phyloP scores from a whole-genome alignment of 768 basidiomycete genomes.

The Dendrothele bispora region DNA sequence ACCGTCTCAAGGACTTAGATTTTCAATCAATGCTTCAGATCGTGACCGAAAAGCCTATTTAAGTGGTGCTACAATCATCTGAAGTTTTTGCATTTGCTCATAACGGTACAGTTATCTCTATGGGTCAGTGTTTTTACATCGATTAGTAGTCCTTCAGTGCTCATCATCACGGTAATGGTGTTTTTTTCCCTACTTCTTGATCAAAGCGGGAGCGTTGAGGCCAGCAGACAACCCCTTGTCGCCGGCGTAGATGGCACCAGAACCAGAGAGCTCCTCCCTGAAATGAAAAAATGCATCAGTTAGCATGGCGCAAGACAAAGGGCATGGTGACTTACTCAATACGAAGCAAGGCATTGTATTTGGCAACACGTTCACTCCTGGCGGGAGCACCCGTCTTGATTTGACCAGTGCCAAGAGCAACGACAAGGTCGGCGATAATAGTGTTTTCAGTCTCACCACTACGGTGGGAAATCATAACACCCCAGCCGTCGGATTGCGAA shows the following conservation, averaged over 20 bases:
- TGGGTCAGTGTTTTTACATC: too few species aligned
- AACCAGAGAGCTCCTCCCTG: conserved; percentile 74
- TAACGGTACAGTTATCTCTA: too few species aligned
- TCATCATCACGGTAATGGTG: too few species aligned
- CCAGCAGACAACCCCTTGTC: conserved; percentile 81
- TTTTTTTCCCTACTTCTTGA: conserved; percentile 52
- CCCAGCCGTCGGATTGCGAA: conserved; percentile 94
- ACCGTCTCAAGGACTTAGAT: too few species aligned
- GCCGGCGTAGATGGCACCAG: conserved; percentile 71
- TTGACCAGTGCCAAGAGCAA: conserved; percentile 89
- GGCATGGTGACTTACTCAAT: conserved; percentile 84
- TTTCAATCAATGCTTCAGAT: too few species aligned
- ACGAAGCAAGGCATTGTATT: conserved; percentile 88
- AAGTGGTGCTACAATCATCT: too few species aligned
- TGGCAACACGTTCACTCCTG: conserved; percentile 93
- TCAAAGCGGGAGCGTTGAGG: conserved; percentile 65
- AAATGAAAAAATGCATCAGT: conserved; percentile 7
- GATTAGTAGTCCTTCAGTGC: background rate
- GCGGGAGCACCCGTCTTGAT: conserved; percentile 99
- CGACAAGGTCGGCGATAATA: conserved; percentile 92
- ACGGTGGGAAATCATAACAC: conserved; percentile 99
- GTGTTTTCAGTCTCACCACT: conserved; percentile 99
- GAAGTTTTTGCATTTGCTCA: too few species aligned
- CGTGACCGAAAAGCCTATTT: too few species aligned
- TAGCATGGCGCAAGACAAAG: conserved; percentile 8